phyloP scores from a whole-genome alignment of 148 eudicot species.

The Drosera capensis region DNA sequence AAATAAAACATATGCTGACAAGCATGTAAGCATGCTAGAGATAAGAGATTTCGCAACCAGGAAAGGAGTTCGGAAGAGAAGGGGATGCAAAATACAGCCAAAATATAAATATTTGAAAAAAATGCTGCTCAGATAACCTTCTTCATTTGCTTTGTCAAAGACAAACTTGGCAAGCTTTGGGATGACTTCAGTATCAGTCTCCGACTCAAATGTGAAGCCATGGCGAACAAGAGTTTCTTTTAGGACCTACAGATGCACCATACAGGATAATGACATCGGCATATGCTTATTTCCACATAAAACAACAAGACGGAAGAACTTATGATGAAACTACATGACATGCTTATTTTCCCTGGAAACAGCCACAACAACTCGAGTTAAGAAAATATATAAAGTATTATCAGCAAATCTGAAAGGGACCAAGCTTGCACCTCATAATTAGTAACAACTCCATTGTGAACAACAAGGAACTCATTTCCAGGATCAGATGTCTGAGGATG shows the following conservation, averaged over 20 bases:
- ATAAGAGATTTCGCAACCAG: too few species aligned
- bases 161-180: constrained; percentile 99
- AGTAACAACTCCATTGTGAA: constrained; percentile 91
- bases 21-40: too few species aligned
- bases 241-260: constrained; percentile 44
- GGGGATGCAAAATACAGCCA: neutral
- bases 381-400: too few species aligned
- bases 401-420: too few species aligned
- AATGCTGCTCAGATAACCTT: constrained; percentile 25
- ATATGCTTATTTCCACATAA: too few species aligned
- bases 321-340: too few species aligned
- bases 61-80: too few species aligned
- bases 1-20: too few species aligned
- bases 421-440: constrained; percentile 84
- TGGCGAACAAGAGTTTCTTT: constrained; percentile 82
- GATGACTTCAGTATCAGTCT: constrained; percentile 97
- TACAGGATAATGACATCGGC: too few species aligned
- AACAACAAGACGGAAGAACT: too few species aligned
- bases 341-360: too few species aligned
- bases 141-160: constrained; percentile 84
- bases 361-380: too few species aligned
- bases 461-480: constrained; percentile 79
- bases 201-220: constrained; percentile 87
- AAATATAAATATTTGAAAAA: neutral
- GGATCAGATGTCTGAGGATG: constrained; percentile 92